Base-by-base conservation (phyloP, 2,329 filamentous ascomycete species). In the Esteya vermicola region DNA sequence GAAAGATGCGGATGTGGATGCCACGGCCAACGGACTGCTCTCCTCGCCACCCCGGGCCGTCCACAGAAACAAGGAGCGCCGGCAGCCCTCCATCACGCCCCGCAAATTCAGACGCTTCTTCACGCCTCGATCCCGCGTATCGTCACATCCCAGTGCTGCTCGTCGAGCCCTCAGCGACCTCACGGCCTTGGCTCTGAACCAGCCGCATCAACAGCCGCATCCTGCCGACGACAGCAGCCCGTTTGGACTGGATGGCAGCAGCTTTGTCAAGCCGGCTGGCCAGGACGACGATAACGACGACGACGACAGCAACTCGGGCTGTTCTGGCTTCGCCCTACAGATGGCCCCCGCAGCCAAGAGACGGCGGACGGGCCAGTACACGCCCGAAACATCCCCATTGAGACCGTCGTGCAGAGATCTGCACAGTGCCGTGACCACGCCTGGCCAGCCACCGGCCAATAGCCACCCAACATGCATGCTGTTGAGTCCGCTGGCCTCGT, bases 91-190 rank as follows among this genome's bases (percentile, higher is more conserved):
- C 27, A 64, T 73, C 39, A 73, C 69, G 4, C 69, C 69, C 41
- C 57, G 67, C 47, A 71, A 68, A 50, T 73, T 73, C 45, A 59
- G 51, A 26, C 59, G 60, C 21, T 72, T 73, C 59, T 73, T 72
- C 46, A 68, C 67, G 9, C 68, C 68, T 16, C 60, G 66, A 19
- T 59, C 60, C 13, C 55, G 59, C 38, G 57, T 61, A 22, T 56
- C 60, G 2, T 52, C 56, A 12, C 50, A 57, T 26, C 55, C 54
- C 16, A 63, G 57, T 40, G 55, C 59, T 6, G 60, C 57, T 36
- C 55, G 62, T 28, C 54, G 52, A 39, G 62, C 60, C 5, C 56
- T 67, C 19, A 52, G 54, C 25, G 61, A 65, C 39, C 56, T 67
- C 27, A 60, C 59, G 12, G 56, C 56, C 10, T 53, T 60, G 21